Evolutionary conservation across 1,284 basidiomycete species (phyloP), one percentile per base, ranked within the genome.

Genomic region (Ustilago sp.): DNA sequence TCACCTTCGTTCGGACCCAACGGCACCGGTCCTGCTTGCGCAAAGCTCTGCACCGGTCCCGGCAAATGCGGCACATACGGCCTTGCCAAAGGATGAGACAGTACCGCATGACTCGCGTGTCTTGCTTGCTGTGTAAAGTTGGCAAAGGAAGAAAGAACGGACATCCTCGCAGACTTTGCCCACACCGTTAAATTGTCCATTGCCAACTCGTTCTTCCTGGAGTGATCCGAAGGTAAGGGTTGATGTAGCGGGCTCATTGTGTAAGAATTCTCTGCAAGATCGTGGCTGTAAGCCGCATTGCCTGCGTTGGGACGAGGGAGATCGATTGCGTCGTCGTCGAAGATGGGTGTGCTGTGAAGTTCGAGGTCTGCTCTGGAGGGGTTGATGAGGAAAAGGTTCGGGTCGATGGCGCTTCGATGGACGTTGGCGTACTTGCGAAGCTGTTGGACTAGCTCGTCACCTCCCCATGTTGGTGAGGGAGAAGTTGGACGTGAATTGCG

Each of bases 331-430:
- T 87, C 86, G 47, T 87, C 86, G 54, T 85, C 85, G 35, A 84
- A 86, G 23, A 80, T 57, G 9, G 82, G 82, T 8, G 83, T 86
- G 38, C 85, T 79, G 69, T 99, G 97, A 0, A 92, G 90, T 74
- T 98, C 95, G 36, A 95, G 91, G 86, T 99, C 96, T 38, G 91
- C 89, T 59, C 92, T 90, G 41, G 92, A 94, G 0, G 96, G 97
- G 83, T 99, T 95, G 54, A 98, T 89, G 47, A 99, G 90, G 88
- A 93, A 99, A 4, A 98, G 87, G 3, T 91, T 91, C 48, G 91
- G 91, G 81, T 93, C 93, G 56, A 92, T 89, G 67, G 89, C 93
- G 17, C 91, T 94, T 62, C 91, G 92, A 70, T 95, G 88, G 57
- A 96, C 87, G 80, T 93, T 90, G 35, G 92, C 89, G 86, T 93